Evolutionary conservation across 352 stramenopile genomes (phyloP), one percentile per base, ranked within the genome.

Genomic region (Peronospora belbahrii): DNA sequence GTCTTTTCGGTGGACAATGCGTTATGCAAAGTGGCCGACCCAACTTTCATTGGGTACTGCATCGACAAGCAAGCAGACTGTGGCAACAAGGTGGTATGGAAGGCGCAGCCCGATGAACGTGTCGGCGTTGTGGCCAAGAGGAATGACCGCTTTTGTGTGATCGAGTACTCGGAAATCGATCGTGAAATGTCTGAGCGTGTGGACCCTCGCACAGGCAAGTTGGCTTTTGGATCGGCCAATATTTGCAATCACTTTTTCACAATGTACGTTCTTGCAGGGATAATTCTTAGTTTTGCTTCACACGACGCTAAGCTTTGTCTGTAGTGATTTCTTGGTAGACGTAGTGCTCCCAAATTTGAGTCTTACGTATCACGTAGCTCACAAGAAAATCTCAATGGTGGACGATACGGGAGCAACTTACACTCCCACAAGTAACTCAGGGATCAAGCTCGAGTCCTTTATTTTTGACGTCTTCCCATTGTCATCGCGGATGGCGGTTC

Each of bases 211-310:
- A 90, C 70, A 3, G 92, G 89, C 15, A 73, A 84, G 38, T 74
- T 99, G 14, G 45, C 85, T 0, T 99, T 96, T 59, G 88, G 94
- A 13, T 90, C 92, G 1, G 95, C 85, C 17, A 99, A 99, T 63
- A 98, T 99, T 56, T 99, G 95, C 80, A 98, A 98, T 75, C 95
- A 99, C 63, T 97, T 96, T 57, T 98, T 96, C 62, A 93, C 84
- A 1, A 41, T 97, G 27, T 90, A 84, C 27, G 97, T 58, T 20
- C 3, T 32, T 32, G 13, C 30, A n/a, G 18, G 11, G 2, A 6
- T 11, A 13, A 20, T 27, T 22, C 3, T 38, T 15, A 5, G 4
- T 14, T 6, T 7, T 20, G 22, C n/a, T n/a, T n/a, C 8, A 11
- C 7, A 28, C 46, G 46, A 45, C 34, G 3, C 7, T 37, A 15